Conservation (phyloP, 1,139 yeast species). For the Magnusiomyces fungicola region DNA sequence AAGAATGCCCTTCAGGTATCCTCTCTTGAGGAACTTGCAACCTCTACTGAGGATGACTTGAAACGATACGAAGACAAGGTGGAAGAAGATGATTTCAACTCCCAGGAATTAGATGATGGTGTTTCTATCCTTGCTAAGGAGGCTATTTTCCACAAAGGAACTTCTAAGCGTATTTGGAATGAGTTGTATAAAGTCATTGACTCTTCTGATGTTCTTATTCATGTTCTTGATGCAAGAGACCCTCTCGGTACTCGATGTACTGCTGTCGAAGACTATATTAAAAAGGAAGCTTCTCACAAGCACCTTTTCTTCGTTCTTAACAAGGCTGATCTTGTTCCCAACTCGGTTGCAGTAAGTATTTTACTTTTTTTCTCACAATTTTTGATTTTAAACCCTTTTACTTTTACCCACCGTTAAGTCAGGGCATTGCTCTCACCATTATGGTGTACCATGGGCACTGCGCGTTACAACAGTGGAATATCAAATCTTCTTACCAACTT, state of each 20-base stretch:
- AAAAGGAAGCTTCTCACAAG: conserved; percentile 92
- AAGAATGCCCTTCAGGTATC: conserved; percentile 77
- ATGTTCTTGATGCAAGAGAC: conserved; percentile 94
- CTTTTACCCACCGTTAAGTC: conserved; percentile 32
- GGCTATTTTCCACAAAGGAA: conserved; percentile 93
- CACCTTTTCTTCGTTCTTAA: conserved; percentile 90
- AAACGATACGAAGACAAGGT: conserved; percentile 62
- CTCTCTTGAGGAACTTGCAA: conserved; percentile 75
- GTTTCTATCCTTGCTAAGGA: conserved; percentile 89
- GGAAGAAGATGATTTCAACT: conserved; percentile 50
- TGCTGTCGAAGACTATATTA: conserved; percentile 86
- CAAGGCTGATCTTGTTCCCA: conserved; percentile 97
- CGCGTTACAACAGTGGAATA: conserved; percentile 97
- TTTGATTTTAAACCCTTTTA: background rate
- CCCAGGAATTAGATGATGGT: conserved; percentile 75
- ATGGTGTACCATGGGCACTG: conserved; percentile 22
- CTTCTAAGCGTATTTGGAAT: conserved; percentile 97
- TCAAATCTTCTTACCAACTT: conserved; percentile 49
- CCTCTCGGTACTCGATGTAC: conserved; percentile 94
- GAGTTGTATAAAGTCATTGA: conserved; percentile 95
- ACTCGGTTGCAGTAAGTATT: conserved; percentile 73
- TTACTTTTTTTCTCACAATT: conserved; percentile 1
- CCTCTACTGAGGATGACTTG: conserved; percentile 50
- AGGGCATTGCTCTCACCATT: conserved; percentile 30
- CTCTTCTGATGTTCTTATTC: conserved; percentile 94